phyloP scores from a whole-genome alignment of 169 alveolate species.

The Plasmodium adleri region DNA sequence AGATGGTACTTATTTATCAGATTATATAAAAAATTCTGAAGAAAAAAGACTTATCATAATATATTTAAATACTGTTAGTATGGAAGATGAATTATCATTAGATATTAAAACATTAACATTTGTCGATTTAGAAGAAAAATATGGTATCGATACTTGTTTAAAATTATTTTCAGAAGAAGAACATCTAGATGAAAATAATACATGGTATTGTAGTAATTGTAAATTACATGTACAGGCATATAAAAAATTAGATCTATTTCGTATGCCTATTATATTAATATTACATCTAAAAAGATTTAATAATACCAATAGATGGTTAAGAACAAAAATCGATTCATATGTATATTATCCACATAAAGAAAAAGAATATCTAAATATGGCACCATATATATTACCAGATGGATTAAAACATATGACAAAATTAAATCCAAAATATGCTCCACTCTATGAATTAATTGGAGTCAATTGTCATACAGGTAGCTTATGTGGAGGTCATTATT shows the following conservation, averaged over 20 bases:
- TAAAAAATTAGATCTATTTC: conserved; percentile 91
- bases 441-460: conserved; percentile 83
- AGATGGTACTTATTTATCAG: conserved; percentile 49
- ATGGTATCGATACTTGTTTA: conserved; percentile 81
- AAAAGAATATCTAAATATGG: conserved; percentile 77
- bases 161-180: conserved; percentile 87
- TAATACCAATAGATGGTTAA: conserved; percentile 73
- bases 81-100: conserved; percentile 42
- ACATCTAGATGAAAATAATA: conserved; percentile 88
- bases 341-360: conserved; percentile 71
- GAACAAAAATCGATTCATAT: conserved; percentile 70
- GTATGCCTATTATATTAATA: conserved; percentile 89
- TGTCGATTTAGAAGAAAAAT: conserved; percentile 48
- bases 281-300: conserved; percentile 93
- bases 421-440: conserved; percentile 75
- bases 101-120: conserved; percentile 61
- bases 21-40: conserved; percentile 50
- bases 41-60: conserved; percentile 59
- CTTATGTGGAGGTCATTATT: conserved; percentile 86
- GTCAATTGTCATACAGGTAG: conserved; percentile 86
- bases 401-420: conserved; percentile 75
- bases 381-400: conserved; percentile 72
- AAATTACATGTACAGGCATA: conserved; percentile 90
- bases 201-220: conserved; percentile 94
- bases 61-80: conserved; percentile 21